Evolutionary conservation across 306 rosid species (phyloP).

Genomic region (Bauhinia variegata): DNA sequence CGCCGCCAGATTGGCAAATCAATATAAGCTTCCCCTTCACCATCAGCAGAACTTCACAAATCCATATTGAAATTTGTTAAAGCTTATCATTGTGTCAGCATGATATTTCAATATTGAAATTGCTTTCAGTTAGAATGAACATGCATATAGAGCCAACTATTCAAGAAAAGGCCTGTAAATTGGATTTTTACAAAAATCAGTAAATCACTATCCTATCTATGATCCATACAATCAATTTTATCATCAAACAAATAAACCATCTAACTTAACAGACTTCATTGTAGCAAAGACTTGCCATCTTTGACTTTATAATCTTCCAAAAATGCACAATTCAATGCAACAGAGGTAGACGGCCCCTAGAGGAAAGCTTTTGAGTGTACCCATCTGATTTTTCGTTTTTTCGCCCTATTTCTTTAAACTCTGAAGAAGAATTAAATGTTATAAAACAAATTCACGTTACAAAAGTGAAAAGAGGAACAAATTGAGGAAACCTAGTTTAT

Average conservation of each 20-base stretch:
- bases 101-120: slow-evolving; percentile 2
- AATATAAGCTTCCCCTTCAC: slow-evolving; percentile 59
- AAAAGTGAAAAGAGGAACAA: too few species aligned
- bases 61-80: neutral
- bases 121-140: slow-evolving; percentile 14
- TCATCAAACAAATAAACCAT: neutral
- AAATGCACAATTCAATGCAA: neutral
- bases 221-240: neutral
- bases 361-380: neutral
- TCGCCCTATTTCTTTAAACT: too few species aligned
- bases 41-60: slow-evolving; percentile 44
- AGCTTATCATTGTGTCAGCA: neutral
- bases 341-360: neutral
- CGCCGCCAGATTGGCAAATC: slow-evolving; percentile 59
- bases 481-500: too few species aligned
- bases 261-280: neutral
- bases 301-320: neutral
- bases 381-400: too few species aligned
- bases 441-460: too few species aligned
- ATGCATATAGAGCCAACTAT: slow-evolving; percentile 7
- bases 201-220: neutral
- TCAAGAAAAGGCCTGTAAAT: neutral
- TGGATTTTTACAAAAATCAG: too few species aligned
- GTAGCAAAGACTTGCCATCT: neutral
- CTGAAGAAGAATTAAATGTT: too few species aligned